phyloP scores from a whole-genome alignment of 2,329 filamentous ascomycete genomes.

The Aureobasidium sp. region DNA sequence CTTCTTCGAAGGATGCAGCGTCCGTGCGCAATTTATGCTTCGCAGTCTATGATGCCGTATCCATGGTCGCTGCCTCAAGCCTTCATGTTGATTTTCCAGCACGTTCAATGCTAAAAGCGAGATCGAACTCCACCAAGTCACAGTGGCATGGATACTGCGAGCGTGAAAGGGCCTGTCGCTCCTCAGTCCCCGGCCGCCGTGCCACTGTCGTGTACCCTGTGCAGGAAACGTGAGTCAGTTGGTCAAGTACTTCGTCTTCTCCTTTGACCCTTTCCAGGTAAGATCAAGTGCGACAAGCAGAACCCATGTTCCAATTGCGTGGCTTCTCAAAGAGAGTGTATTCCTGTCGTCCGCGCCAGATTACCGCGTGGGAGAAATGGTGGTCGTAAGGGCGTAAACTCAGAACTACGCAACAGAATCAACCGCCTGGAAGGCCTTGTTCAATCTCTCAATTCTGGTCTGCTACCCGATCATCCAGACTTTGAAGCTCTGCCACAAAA shows the following conservation, averaged over 20 bases:
- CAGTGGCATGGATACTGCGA: neutral
- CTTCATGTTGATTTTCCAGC: neutral
- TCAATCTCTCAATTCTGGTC: slow-evolving; percentile 6
- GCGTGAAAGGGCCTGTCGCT: neutral
- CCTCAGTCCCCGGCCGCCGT: neutral
- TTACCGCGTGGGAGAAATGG: slow-evolving; percentile 12
- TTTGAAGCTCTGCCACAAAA: neutral
- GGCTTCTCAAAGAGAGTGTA: slow-evolving; percentile 1
- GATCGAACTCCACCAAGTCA: neutral
- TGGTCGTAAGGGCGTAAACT: slow-evolving; percentile 8
- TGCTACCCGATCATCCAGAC: neutral
- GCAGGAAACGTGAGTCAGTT: slow-evolving; percentile 2
- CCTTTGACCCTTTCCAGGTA: neutral
- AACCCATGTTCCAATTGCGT: slow-evolving; percentile 12
- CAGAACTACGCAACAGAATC: slow-evolving; percentile 12
- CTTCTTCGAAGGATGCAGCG: neutral
- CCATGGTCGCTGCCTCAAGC: neutral
- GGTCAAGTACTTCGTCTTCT: neutral
- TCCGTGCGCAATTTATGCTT: neutral
- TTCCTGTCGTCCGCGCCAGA: slow-evolving; percentile 10
- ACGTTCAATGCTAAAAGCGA: neutral
- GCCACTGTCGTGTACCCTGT: slow-evolving; percentile 13
- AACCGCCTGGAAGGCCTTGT: slow-evolving; percentile 13
- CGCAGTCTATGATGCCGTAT: slow-evolving; percentile 1
- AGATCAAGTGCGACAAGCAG: slow-evolving; percentile 17